Conservation (phyloP, 306 rosid species). For the Medicago lupulina region DNA sequence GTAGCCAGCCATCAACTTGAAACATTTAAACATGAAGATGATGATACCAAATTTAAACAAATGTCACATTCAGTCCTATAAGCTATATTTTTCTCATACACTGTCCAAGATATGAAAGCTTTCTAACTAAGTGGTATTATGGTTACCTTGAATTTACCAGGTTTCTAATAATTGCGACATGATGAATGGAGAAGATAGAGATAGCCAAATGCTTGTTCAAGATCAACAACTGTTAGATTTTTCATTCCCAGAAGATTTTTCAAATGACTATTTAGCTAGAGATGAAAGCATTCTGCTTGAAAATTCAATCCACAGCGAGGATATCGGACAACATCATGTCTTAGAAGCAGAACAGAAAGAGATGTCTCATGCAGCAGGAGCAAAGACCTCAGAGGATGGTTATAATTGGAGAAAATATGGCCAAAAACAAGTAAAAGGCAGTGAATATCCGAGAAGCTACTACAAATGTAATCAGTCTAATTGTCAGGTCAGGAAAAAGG, state of each 20-base stretch:
- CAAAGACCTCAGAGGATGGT: slow-evolving; percentile 77
- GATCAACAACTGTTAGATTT: slow-evolving; percentile 54
- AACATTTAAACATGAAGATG: too few species aligned
- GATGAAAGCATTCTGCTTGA: slow-evolving; percentile 48
- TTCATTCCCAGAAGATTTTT: slow-evolving; percentile 61
- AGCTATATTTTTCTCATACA: too few species aligned
- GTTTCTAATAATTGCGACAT: slow-evolving; percentile 42
- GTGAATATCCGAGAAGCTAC: slow-evolving; percentile 94
- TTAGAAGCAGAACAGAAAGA: slow-evolving; percentile 61
- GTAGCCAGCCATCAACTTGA: too few species aligned
- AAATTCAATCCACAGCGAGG: slow-evolving; percentile 46
- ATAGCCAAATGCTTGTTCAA: slow-evolving; percentile 45
- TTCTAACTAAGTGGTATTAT: slow-evolving; percentile 9
- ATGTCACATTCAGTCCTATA: too few species aligned
- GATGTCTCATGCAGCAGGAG: slow-evolving; percentile 49
- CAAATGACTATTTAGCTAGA: slow-evolving; percentile 43
- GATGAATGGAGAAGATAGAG: slow-evolving; percentile 53
- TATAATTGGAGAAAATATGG: slow-evolving; percentile 98
- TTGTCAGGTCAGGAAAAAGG: slow-evolving; percentile 92
- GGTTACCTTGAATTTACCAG: slow-evolving; percentile 39
- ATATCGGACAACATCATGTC: slow-evolving; percentile 39
- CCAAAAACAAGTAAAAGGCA: slow-evolving; percentile 92
- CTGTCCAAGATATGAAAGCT: not conserved
- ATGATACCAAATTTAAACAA: too few species aligned
- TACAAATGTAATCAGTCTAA: slow-evolving; percentile 80